Percentiles rank a stretch among this genome's conserved stretches.
These are phyloP conservation scores for Xylaria sp. DNA, from an alignment of 2,329 filamentous ascomycete species.

Conservation along the genomic window DNA sequence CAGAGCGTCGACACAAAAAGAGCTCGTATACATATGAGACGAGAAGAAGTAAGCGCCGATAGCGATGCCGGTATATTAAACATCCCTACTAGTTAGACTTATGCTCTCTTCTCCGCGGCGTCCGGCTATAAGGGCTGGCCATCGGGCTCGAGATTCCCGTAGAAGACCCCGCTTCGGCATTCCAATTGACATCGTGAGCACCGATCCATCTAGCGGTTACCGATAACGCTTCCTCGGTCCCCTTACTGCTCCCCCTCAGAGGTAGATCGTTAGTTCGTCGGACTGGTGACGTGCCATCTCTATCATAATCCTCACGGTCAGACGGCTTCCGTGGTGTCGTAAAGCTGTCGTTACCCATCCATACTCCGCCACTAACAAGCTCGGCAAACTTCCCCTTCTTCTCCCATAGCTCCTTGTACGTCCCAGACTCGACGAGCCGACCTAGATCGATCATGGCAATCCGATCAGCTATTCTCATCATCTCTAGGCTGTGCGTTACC, in stretches of 20 bases:
- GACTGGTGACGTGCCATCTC: not conserved
- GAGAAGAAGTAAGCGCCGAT: not conserved
- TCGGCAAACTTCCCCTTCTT: slow-evolving; percentile 59
- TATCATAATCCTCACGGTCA: not conserved
- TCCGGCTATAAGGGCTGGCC: slow-evolving; percentile 43
- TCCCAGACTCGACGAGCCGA: slow-evolving; percentile 73
- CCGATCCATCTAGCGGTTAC: slow-evolving; percentile 42
- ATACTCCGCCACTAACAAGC: slow-evolving; percentile 49
- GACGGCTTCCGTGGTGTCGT: slow-evolving; percentile 1
- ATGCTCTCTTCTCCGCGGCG: slow-evolving; percentile 42
- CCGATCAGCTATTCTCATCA: slow-evolving; percentile 84
- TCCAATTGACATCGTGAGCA: slow-evolving; percentile 39
- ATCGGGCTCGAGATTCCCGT: slow-evolving; percentile 45
- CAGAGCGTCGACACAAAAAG: not conserved
- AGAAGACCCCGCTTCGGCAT: slow-evolving; percentile 40
- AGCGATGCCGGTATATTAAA: slow-evolving; percentile 13
- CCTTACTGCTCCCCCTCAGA: slow-evolving; percentile 27
- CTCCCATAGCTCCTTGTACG: slow-evolving; percentile 69
- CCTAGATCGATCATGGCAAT: slow-evolving; percentile 78
- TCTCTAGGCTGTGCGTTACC: slow-evolving; percentile 83
- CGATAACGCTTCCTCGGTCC: slow-evolving; percentile 10
- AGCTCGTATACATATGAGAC: not conserved
- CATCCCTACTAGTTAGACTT: slow-evolving; percentile 33
- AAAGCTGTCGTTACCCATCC: slow-evolving; percentile 34
- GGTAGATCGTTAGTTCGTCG: slow-evolving; percentile 36